Evolutionary conservation across 768 basidiomycete genomes (phyloP).

Genomic region (Nevesoporus exiguus): DNA sequence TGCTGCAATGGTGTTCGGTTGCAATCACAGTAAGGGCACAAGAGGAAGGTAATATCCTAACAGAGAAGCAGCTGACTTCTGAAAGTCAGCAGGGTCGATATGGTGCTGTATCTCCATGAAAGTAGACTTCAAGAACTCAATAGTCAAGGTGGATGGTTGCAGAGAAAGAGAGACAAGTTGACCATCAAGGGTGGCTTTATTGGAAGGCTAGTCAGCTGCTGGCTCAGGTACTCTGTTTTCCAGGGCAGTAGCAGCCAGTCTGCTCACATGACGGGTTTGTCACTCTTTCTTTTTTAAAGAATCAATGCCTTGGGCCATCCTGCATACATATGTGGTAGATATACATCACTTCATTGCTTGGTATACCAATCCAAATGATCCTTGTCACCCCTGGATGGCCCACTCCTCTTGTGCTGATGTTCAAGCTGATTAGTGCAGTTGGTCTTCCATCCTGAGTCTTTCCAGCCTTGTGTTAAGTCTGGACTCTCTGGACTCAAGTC

Average conservation of each 20-base stretch:
- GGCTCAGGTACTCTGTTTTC: conserved; percentile 66
- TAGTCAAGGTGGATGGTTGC: conserved; percentile 9
- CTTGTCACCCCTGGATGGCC: conserved; percentile 88
- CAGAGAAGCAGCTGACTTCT: conserved; percentile 60
- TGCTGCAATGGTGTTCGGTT: conserved; percentile 43
- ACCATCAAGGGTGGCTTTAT: conserved; percentile 43
- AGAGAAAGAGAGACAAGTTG: conserved; percentile 13
- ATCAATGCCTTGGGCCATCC: conserved; percentile 70
- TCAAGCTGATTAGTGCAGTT: conserved; percentile 75
- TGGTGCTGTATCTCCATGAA: conserved; percentile 31
- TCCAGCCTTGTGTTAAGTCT: conserved; percentile 2
- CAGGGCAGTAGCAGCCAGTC: conserved; percentile 80
- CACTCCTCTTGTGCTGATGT: conserved; percentile 84
- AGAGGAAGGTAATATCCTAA: conserved; percentile 71
- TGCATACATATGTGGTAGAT: conserved; percentile 82
- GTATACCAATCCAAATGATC: conserved; percentile 88
- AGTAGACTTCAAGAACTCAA: conserved; percentile 25
- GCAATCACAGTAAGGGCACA: conserved; percentile 43
- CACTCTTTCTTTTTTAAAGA: conserved; percentile 18
- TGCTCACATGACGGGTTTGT: conserved; percentile 41
- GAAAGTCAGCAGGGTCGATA: conserved; percentile 49
- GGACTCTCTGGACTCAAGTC: too few relatives aligned
- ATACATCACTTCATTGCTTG: conserved; percentile 66
- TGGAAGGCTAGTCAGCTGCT: conserved; percentile 63
- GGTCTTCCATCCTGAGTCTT: conserved; percentile 35